A percentile compares a stretch with the other conserved stretches of the same genome.
These are phyloP conservation scores for Eucalyptus shirleyi DNA, from an alignment of 345 rosid genomes.

Conservation along the genomic window DNA sequence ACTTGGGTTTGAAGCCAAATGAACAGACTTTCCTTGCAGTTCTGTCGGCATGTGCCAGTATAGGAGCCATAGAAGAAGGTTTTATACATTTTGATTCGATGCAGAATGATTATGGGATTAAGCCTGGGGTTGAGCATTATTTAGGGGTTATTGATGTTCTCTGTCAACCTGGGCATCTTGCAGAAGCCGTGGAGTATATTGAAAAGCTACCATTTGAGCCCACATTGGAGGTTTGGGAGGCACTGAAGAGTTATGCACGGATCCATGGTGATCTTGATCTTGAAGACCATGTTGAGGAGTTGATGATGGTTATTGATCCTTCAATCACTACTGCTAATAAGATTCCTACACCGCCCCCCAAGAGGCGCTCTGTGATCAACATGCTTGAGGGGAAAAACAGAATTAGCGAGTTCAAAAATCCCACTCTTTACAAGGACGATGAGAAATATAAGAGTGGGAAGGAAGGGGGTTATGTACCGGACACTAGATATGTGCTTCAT, in stretches of 20 bases:
- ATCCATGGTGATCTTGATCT: slow-evolving; percentile 29
- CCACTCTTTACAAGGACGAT: slow-evolving; percentile 28
- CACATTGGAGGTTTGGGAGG: slow-evolving; percentile 25
- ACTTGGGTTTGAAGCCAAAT: slow-evolving; percentile 17
- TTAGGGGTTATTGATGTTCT: slow-evolving; percentile 23
- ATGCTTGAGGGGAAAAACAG: slow-evolving; percentile 35
- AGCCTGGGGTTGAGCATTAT: slow-evolving; percentile 22
- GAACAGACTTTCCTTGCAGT: slow-evolving; percentile 28
- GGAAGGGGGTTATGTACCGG: slow-evolving; percentile 21
- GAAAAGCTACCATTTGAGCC: slow-evolving; percentile 24
- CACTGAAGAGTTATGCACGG: slow-evolving; percentile 14
- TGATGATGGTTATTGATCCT: slow-evolving; percentile 16
- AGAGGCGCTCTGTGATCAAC: slow-evolving; percentile 7
- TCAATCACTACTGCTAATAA: slow-evolving; percentile 10
- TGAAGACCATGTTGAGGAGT: slow-evolving; percentile 23
- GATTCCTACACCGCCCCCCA: slow-evolving; percentile 11
- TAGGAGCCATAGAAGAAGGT: slow-evolving; percentile 36
- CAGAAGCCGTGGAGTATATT: slow-evolving; percentile 17
- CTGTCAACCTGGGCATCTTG: slow-evolving; percentile 24
- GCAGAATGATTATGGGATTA: slow-evolving; percentile 18
- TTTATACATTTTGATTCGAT: slow-evolving; percentile 30
- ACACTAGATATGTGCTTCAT: slow-evolving; percentile 37
- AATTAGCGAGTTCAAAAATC: slow-evolving; percentile 20
- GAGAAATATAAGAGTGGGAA: slow-evolving; percentile 20
- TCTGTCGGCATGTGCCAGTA: slow-evolving; percentile 23